These are phyloP conservation scores for Celoporthe dispersa DNA, from an alignment of 2,329 filamentous ascomycete species.

Conservation along the genomic window DNA sequence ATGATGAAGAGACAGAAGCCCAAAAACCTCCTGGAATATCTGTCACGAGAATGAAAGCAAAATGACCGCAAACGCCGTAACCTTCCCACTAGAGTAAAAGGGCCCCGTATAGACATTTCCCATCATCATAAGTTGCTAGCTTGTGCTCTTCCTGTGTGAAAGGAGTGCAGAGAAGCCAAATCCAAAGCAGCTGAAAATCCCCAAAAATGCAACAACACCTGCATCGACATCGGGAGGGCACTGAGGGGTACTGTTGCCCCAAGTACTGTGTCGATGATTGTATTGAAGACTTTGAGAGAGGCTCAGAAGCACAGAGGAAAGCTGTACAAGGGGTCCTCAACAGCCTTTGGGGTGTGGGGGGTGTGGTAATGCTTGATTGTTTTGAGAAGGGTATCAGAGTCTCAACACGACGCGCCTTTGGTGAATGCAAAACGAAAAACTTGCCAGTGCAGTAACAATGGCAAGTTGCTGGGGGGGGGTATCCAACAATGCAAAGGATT, in stretches of 20 bases:
- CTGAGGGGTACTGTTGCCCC: slow-evolving; percentile 9
- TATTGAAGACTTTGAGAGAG: not conserved
- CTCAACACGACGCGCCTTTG: not conserved
- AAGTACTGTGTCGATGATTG: slow-evolving; percentile 20
- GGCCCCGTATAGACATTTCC: slow-evolving; percentile 30
- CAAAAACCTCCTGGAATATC: not conserved
- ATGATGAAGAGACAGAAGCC: slow-evolving; percentile 2
- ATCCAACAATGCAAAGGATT: slow-evolving; percentile 13
- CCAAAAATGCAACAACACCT: slow-evolving; percentile 10
- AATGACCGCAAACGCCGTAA: slow-evolving; percentile 25
- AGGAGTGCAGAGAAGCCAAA: not conserved
- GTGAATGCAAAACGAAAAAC: slow-evolving; percentile 6
- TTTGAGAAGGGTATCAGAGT: slow-evolving; percentile 1
- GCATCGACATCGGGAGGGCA: slow-evolving; percentile 19
- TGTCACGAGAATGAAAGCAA: slow-evolving; percentile 17
- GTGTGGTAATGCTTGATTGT: slow-evolving; percentile 13
- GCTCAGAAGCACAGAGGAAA: not conserved
- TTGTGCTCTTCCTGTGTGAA: slow-evolving; percentile 25
- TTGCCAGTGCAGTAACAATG: slow-evolving; percentile 1
- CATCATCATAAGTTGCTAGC: slow-evolving; percentile 30
- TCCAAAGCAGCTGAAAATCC: not conserved
- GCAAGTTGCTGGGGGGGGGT: not conserved
- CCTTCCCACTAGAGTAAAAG: slow-evolving; percentile 26
- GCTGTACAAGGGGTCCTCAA: not conserved
- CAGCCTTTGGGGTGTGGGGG: not conserved